Evolutionary conservation across 345 rosid species (phyloP).

Genomic region (Populus euphratica): DNA sequence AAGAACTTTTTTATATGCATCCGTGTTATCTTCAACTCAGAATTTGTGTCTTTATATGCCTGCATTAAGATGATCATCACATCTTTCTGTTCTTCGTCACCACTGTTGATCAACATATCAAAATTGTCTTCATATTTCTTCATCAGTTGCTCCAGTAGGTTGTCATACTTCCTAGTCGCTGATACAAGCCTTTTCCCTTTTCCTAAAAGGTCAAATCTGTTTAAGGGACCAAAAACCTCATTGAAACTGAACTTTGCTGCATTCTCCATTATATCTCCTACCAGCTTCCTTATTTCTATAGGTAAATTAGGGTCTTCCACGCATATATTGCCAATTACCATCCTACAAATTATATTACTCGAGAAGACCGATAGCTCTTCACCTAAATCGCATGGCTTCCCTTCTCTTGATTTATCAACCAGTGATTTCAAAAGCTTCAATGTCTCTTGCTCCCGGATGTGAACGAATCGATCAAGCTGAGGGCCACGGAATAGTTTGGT

Average conservation of each 20-base stretch:
- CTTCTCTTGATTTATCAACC: slow-evolving; percentile 20
- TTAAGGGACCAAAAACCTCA: slow-evolving; percentile 66
- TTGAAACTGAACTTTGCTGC: slow-evolving; percentile 54
- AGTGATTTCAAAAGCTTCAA: slow-evolving; percentile 35
- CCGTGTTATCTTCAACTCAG: slow-evolving; percentile 53
- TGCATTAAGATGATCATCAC: slow-evolving; percentile 58
- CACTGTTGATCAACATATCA: slow-evolving; percentile 1
- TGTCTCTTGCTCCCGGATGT: slow-evolving; percentile 52
- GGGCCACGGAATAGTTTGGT: slow-evolving; percentile 50
- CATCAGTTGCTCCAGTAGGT: slow-evolving; percentile 50
- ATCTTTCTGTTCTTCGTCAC: slow-evolving; percentile 39
- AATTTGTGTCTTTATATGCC: slow-evolving; percentile 41
- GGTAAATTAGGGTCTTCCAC: slow-evolving; percentile 46
- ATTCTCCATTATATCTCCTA: slow-evolving; percentile 42
- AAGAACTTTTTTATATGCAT: slow-evolving; percentile 61
- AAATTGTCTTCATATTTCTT: slow-evolving; percentile 45
- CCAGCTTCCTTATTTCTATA: slow-evolving; percentile 28
- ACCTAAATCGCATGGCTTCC: slow-evolving; percentile 47
- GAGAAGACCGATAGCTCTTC: slow-evolving; percentile 43
- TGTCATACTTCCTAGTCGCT: slow-evolving; percentile 42
- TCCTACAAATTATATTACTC: slow-evolving; percentile 52
- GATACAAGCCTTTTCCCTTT: slow-evolving; percentile 47
- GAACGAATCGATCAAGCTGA: slow-evolving; percentile 49
- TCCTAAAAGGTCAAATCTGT: slow-evolving; percentile 51
- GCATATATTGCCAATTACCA: slow-evolving; percentile 69